Evolutionary conservation across 2,329 filamentous ascomycete genomes (phyloP), one percentile per base, ranked within the genome.

Genomic region (Fusarium succisae): DNA sequence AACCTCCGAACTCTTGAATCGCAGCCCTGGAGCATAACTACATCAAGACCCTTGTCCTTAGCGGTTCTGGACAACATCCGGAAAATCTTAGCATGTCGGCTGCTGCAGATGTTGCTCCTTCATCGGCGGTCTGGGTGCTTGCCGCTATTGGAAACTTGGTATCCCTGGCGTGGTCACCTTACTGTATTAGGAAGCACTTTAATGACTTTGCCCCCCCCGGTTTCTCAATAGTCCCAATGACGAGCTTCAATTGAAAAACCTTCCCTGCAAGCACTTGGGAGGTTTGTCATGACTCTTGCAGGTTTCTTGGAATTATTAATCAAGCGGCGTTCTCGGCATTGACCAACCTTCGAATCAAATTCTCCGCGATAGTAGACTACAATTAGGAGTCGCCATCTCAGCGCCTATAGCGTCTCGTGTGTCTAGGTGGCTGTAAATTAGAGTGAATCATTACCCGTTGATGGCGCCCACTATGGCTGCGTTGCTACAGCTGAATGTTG

Each of bases 101-200:
- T 63, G 54, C 70, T 70, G 22, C 45, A 45, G 74, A 58, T 69
- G 65, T 57, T 67, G 58, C 59, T 66, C 32, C 56, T 58, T 56
- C 53, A 50, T 66, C 32, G 48, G 72, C 53, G 63, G 72, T 69
- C 72, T 74, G 64, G 60, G 69, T 69, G 63, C 60, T 72, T 72
- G 68, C 72, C 68, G 57, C 72, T 75, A 73, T 66, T 72, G 69
- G 60, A 68, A 74, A 66, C 39, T 51, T 69, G 51, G 69, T 28
- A 38, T 63, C 24, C 32, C 54, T 66, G 35, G 57, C 26, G 35
- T 43, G 17, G 12, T 43, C 53, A 38, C 72, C 72, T 73, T 74
- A 53, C 72, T 72, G 32, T 7, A 70, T 75, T 51, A 41, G 60
- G 72, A 37, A 61, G 26, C 26, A 66, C 68, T 73, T 74, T 66